Evolutionary conservation across 345 rosid genomes (phyloP), one percentile per base, ranked within the genome.

Genomic region (Physaria fendleri): DNA sequence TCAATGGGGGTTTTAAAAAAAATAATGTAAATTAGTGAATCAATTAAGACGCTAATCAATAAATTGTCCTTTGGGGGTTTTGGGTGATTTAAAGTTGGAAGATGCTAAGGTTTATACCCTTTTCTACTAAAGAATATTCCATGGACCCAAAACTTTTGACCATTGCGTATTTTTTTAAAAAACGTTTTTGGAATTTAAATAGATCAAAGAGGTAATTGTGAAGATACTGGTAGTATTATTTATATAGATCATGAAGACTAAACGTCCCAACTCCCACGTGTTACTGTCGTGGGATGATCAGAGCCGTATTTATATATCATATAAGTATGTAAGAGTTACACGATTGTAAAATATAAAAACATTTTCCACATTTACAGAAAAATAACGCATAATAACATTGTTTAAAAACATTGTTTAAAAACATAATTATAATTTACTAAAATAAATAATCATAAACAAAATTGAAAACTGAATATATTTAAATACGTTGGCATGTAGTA

Each of bases 31-130:
- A 9, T 34, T 5, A 9, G 18, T 14, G 16, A 17, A 38, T 57
- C 64, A 47, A 66, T 25, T 33, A 46, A 54, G 70, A 55, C 70
- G 62, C 30, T 12, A 43, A 54, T 4, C 2, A 49, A 27, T 2
- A 11, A 0, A 11, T 23, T 24, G 38, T 23, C 25, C 23, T 25
- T 55, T 33, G 12, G n/a, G 14, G 5, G 35, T 9, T 6, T 44
- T 55, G 49, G 58, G 34, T 27, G 56, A 56, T n/a, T 37, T 6
- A 17, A 35, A 56, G 22, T 13, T 18, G 32, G 21, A 57, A 66
- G 51, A 66, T 66, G 71, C 65, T 44, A 42, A 39, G 71, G 71
- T 66, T 66, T 66, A 66, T 66, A 40, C 71, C 42, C 5, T 57
- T 37, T 44, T 20, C 33, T 29, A 2, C 2, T 29, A 34, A 7